Conservation (phyloP, 768 basidiomycete genomes). For the Suillus luteus region DNA sequence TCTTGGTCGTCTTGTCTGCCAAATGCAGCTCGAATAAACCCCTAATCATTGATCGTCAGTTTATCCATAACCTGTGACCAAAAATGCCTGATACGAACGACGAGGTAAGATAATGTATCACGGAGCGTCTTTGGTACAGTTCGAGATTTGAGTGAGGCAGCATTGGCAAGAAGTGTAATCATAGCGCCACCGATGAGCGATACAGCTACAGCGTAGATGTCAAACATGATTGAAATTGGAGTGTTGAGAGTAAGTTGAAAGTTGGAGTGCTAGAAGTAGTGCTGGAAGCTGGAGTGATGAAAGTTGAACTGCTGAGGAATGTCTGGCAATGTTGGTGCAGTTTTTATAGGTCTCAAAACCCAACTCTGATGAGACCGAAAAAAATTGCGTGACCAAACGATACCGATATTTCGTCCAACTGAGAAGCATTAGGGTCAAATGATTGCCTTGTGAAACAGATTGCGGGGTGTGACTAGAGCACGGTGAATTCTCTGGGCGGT, state of each 20-base stretch:
- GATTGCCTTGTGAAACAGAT: background rate
- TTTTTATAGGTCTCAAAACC: slow-evolving; percentile 6
- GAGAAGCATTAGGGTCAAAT: slow-evolving; percentile 5
- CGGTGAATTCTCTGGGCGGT: background rate
- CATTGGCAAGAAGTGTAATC: slow-evolving; percentile 19
- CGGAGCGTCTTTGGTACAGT: slow-evolving; percentile 14
- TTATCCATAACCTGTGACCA: background rate
- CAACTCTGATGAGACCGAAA: background rate
- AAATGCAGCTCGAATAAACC: slow-evolving; percentile 7
- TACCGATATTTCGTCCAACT: background rate
- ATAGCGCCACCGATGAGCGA: slow-evolving; percentile 21
- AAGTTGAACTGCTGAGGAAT: background rate
- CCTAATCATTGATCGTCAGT: slow-evolving; percentile 12
- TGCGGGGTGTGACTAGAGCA: background rate
- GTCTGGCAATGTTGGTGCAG: background rate
- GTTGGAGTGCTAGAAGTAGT: background rate
- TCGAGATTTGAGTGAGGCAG: slow-evolving; percentile 15
- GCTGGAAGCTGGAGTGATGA: background rate
- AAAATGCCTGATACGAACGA: slow-evolving; percentile 13
- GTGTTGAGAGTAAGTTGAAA: background rate
- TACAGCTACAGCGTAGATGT: slow-evolving; percentile 16
- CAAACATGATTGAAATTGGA: slow-evolving; percentile 16
- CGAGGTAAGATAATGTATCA: slow-evolving; percentile 8
- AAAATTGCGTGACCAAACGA: background rate
- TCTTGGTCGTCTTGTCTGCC: background rate